Evolutionary conservation across 352 stramenopile species (phyloP), one percentile per base, ranked within the genome.

Genomic region (Elongisporangium anandrum): DNA sequence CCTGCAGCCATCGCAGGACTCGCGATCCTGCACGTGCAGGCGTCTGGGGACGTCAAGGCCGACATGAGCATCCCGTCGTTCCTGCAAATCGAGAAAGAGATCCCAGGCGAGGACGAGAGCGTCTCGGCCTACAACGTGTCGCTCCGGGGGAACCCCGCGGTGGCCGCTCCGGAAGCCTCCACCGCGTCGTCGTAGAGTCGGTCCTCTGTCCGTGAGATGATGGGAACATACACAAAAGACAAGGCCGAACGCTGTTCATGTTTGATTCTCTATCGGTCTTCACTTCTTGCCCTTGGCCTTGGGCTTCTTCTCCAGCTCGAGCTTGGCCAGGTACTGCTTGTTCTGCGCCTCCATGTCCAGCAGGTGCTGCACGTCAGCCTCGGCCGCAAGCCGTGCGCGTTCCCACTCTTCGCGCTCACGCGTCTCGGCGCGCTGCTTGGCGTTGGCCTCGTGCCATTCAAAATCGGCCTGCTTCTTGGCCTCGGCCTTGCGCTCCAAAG

Each of bases 111-210:
- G 5, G 79, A 91, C 56, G 78, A 90, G 57, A 75, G 66, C 50
- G 87, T 87, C 62, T 92, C 82, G 53, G 85, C 82, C 23, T 92
- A 94, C 67, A 92, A 92, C 29, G 82, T 94, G 57, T 90, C 81
- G 50, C 29, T 41, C 29, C 29, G 29, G 29, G 73, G 87, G 57
- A 87, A 86, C 63, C 21, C 72, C 3, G 52, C 23, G 8, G 23
- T 52, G 5, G 17, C 50, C 2, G 24, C 60, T 17, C 53, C 38
- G 2, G 66, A 73, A 61, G 65, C 54, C 19, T 62, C 51, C 19
- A 61, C 52, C 22, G 29, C 68, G 9, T 56, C 29, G 29, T 41
- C 29, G 5, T 41, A 41, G n/a, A n/a, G n/a, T n/a, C n/a, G n/a
- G n/a, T n/a, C n/a, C n/a, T n/a, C n/a, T n/a, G n/a, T n/a, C n/a